Base-by-base conservation (phyloP, 257 asterid genomes). In the Fraxinus americana region DNA sequence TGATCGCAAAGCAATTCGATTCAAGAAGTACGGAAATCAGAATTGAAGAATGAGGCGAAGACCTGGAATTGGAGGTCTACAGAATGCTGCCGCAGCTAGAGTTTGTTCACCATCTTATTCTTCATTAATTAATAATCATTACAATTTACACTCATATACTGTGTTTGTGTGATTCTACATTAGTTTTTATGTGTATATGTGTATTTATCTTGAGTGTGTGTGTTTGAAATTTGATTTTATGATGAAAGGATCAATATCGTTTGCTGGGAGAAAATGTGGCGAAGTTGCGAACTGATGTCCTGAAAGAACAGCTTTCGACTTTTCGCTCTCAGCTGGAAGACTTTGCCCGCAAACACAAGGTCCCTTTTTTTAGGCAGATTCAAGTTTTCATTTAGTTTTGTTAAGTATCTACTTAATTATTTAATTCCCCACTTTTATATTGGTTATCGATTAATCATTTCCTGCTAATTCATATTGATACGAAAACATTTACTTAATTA, bases 301-400 rank as follows among this genome's bases (percentile, higher is more conserved):
- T 92, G 99, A 96, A 93, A 80, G 99, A 96, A 36, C 99, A 96
- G 87, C 96, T 92, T 17, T 50, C 94, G 38, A 93, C 98, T 76
- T 96, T 93, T 82, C 99, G 98, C 63, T 87, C 99, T 72, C 98
- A 93, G 87, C 90, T 96, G 4, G 99, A 96, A 88, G 98, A 93
- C 69, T 93, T 95, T 43, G 97, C 97, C 21, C 96, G 98, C 76
- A 95, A 93, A 78, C 98, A 95, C 85, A 95, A 93, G 98, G 97
- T 95, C 52, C 66, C 23, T n/a, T 2, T 29, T 27, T 77, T 48
- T 11, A 61, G 32, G 23, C 23, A 23, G 67, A 61, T 61, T 54
- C 65, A n/a, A n/a, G 10, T n/a, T 1, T 4, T 54, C 65, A 19
- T 54, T 54, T 19, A 43, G 21, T 54, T 54, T 54, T 54, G 5